Evolutionary conservation across 108 stramenopile genomes (phyloP).

Genomic region (Cyclostephanos invisitatus): DNA sequence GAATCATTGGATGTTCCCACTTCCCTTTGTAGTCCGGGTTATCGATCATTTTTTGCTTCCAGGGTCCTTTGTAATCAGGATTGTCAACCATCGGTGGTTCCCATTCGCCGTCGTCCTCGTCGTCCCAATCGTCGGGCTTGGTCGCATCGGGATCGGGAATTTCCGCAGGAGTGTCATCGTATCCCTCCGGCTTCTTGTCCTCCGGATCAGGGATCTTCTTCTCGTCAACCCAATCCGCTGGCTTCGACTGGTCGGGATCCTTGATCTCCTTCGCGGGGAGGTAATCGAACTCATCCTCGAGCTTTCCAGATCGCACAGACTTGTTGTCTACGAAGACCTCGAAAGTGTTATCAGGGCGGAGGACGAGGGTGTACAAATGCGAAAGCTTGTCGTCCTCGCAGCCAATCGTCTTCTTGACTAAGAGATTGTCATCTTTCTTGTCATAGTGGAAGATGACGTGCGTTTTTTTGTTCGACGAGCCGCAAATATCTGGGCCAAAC

Average conservation of each 20-base stretch:
- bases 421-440: slow-evolving; percentile 91
- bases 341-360: slow-evolving; percentile 95
- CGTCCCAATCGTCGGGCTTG: slow-evolving; percentile 99
- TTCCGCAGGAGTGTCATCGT: slow-evolving; percentile 89
- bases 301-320: slow-evolving; percentile 85
- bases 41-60: slow-evolving; percentile 94
- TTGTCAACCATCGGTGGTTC: slow-evolving; percentile 95
- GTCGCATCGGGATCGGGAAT: slow-evolving; percentile 93
- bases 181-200: slow-evolving; percentile 97
- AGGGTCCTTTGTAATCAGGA: slow-evolving; percentile 96
- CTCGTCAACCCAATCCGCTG: slow-evolving; percentile 97
- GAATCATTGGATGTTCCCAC: slow-evolving; percentile 94
- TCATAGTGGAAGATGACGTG: slow-evolving; percentile 98
- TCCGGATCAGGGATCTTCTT: slow-evolving; percentile 94
- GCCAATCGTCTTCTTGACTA: slow-evolving; percentile 92
- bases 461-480: slow-evolving; percentile 88
- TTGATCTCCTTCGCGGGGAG: slow-evolving; percentile 90
- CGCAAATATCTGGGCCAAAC: slow-evolving; percentile 99
- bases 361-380: slow-evolving; percentile 96
- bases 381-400: slow-evolving; percentile 89
- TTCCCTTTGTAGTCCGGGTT: slow-evolving; percentile 98
- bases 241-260: slow-evolving; percentile 94
- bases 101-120: slow-evolving; percentile 99
- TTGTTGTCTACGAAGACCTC: slow-evolving; percentile 98
- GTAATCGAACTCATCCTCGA: slow-evolving; percentile 98